Base-by-base conservation (phyloP, 371 early-diverging fungal species). In the Mucor lusitanicus region DNA sequence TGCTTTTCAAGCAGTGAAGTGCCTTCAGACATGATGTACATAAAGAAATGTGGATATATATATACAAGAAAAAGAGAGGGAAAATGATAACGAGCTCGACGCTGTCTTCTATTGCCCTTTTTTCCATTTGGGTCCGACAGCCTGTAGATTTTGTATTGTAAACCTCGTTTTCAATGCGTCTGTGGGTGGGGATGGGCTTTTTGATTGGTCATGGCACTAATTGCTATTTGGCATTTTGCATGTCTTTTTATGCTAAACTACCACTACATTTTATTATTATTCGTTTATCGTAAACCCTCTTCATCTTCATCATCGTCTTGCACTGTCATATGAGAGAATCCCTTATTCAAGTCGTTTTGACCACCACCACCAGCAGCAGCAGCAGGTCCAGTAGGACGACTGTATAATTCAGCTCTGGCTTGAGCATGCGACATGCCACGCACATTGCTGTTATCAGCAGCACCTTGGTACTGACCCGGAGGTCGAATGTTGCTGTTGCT, bases 371-470 rank as follows among this genome's bases (percentile, higher is more conserved):
- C 30, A 2, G 17, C 19, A 19, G 44, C 13, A n/a, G 44, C 3
- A 42, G 44, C n/a, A 58, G 58, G 37, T 59, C 35, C 64, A 25
- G 61, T 19, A 37, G 67, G 44, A 9, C 67, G 53, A 25, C 67
- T 63, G 44, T 73, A 72, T 23, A 72, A 23, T 33, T 70, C 67
- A 32, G 71, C 61, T 62, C 73, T 65, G 19, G 72, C 70, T 67
- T 72, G 67, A 59, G 77, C 67, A 70, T 67, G 64, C 57, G 70
- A 72, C 77, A 78, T 78, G 37, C 65, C 69, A 35, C 61, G 60
- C 9, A 59, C 40, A 54, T 67, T 35, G 42, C 54, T 21, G 25
- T 27, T 53, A 56, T 56, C 40, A 2, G 42, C 33, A 50, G 28
- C 12, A 48, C 3, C 23, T 39, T 72, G 69, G 68, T 64, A 66